Evolutionary conservation across 371 early-diverging fungal species (phyloP).

Genomic region (Actinomucor elegans): DNA sequence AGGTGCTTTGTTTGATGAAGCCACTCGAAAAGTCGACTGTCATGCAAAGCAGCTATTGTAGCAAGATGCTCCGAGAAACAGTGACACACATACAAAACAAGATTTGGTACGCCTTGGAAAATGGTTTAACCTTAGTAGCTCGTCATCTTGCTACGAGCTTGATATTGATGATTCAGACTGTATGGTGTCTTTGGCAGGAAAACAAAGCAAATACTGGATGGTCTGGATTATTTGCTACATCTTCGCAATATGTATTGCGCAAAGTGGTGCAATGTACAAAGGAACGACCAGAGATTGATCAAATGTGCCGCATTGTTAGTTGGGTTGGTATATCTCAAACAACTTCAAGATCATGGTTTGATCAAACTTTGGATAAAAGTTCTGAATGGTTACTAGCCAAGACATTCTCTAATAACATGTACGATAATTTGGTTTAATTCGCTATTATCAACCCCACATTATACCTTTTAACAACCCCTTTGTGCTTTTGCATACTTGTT

Average conservation of each 20-base stretch:
- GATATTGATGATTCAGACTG: constrained; percentile 7
- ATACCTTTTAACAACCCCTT: not conserved
- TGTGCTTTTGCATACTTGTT: constrained; percentile 13
- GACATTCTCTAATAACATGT: not conserved
- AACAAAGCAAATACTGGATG: not conserved
- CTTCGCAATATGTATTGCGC: constrained; percentile 7
- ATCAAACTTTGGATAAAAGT: constrained; percentile 13
- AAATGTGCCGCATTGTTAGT: constrained; percentile 5
- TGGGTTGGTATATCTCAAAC: constrained; percentile 13
- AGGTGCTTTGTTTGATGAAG: constrained; percentile 16
- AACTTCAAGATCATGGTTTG: constrained; percentile 13
- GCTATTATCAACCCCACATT: not conserved
- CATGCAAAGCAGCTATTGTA: not conserved
- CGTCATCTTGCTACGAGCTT: constrained; percentile 8
- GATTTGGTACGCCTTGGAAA: constrained; percentile 20
- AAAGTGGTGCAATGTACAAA: constrained; percentile 1
- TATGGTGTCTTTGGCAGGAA: constrained; percentile 5
- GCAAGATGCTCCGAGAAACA: constrained; percentile 1
- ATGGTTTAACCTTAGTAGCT: constrained; percentile 16
- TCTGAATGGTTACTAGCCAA: constrained; percentile 18
- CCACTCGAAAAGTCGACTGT: not conserved
- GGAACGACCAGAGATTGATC: constrained; percentile 14
- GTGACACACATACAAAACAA: constrained; percentile 10
- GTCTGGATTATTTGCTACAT: not conserved
- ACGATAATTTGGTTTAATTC: constrained; percentile 8